These are phyloP conservation scores for Sugiyamaella novakii DNA, from an alignment of 1,139 yeast species.

Conservation along the genomic window DNA sequence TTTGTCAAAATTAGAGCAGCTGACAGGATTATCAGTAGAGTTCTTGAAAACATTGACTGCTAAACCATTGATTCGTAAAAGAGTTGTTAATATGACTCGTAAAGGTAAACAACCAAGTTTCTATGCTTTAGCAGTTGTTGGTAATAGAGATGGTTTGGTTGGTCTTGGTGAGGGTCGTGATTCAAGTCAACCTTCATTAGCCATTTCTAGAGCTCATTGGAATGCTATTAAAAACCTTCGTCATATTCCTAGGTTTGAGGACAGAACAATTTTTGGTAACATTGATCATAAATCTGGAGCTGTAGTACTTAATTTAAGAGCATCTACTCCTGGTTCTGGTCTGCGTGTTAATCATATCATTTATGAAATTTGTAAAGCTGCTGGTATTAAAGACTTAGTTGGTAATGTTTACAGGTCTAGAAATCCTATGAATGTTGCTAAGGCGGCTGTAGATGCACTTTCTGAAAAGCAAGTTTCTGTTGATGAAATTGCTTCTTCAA, in stretches of 20 bases:
- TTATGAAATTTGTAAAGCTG: slow-evolving; percentile 89
- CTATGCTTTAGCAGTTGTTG: slow-evolving; percentile 86
- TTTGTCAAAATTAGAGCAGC: slow-evolving; percentile 43
- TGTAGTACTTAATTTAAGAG: slow-evolving; percentile 74
- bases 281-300: slow-evolving; percentile 85
- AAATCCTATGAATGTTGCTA: slow-evolving; percentile 92
- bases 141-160: slow-evolving; percentile 89
- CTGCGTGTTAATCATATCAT: slow-evolving; percentile 88
- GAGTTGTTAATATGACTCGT: slow-evolving; percentile 89
- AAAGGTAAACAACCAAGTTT: slow-evolving; percentile 89
- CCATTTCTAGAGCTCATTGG: slow-evolving; percentile 88
- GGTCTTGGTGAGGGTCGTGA: slow-evolving; percentile 97
- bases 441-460: slow-evolving; percentile 87
- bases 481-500: slow-evolving; percentile 84
- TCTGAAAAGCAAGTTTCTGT: slow-evolving; percentile 71
- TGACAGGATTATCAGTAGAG: slow-evolving; percentile 72
- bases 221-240: slow-evolving; percentile 86
- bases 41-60: slow-evolving; percentile 67
- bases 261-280: slow-evolving; percentile 87
- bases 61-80: slow-evolving; percentile 54
- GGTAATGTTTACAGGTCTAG: slow-evolving; percentile 91
- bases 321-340: slow-evolving; percentile 95
- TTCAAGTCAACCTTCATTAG: slow-evolving; percentile 72
- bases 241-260: slow-evolving; percentile 82
- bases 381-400: slow-evolving; percentile 90